These are phyloP conservation scores for Cephalotrichum gorgonifer DNA, from an alignment of 2,329 filamentous ascomycete species.

Conservation along the genomic window DNA sequence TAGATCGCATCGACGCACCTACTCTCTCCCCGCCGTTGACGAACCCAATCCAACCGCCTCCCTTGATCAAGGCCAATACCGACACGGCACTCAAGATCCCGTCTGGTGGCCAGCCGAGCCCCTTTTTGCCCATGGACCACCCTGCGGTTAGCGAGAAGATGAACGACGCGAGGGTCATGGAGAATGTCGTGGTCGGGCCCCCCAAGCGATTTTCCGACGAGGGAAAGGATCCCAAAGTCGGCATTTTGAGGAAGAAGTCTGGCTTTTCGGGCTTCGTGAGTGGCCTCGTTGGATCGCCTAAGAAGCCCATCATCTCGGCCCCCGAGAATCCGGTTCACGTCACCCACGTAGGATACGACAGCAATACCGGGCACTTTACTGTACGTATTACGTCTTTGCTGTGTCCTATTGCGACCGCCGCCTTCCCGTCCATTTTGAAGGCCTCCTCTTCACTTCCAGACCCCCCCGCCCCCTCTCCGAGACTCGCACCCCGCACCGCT, in stretches of 20 bases:
- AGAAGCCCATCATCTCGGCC: conserved; percentile 90
- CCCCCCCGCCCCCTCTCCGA: background rate
- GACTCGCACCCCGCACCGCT: background rate
- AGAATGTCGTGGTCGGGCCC: conserved; percentile 39
- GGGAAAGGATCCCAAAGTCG: conserved; percentile 49
- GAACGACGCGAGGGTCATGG: conserved; percentile 25
- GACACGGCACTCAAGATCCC: conserved; percentile 30
- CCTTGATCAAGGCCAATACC: conserved; percentile 14
- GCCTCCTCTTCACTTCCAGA: conserved; percentile 4
- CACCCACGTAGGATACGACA: conserved; percentile 96
- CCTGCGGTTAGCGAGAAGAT: conserved; percentile 44
- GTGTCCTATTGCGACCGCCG: conserved; percentile 2
- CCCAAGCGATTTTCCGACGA: conserved; percentile 77
- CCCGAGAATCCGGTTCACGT: conserved; percentile 97
- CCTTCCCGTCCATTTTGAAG: background rate
- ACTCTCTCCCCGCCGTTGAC: conserved; percentile 15
- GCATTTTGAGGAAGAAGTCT: conserved; percentile 68
- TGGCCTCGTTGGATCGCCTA: conserved; percentile 71
- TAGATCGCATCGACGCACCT: conserved; percentile 48
- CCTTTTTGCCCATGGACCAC: conserved; percentile 43
- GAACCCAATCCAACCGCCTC: conserved; percentile 17
- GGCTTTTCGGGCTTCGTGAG: conserved; percentile 84
- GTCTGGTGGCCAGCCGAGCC: conserved; percentile 53
- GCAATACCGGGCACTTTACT: conserved; percentile 90
- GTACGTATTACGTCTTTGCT: conserved; percentile 40